phyloP scores from a whole-genome alignment of 768 basidiomycete genomes.

The Leccinum disarticulatum region DNA sequence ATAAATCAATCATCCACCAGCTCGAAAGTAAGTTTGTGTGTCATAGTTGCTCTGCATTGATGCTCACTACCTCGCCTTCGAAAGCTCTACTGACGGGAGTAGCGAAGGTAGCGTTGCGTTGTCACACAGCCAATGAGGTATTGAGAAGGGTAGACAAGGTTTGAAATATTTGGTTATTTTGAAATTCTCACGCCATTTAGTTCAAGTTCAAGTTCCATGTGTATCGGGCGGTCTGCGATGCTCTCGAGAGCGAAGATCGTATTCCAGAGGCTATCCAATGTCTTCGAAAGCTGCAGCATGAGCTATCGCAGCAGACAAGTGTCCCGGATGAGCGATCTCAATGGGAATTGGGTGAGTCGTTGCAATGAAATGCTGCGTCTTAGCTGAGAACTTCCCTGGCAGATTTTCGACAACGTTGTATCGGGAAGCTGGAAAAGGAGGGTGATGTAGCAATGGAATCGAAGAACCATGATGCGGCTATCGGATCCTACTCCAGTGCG shows the following conservation, averaged over 20 bases:
- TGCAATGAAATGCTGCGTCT: neutral
- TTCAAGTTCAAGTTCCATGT: neutral
- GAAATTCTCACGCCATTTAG: neutral
- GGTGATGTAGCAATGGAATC: neutral
- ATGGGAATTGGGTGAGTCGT: neutral
- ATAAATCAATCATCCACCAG: neutral
- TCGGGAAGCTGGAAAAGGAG: neutral
- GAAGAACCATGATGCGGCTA: neutral
- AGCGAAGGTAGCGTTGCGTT: neutral
- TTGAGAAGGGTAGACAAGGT: neutral
- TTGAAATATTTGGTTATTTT: neutral
- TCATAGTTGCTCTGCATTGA: neutral
- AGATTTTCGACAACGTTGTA: neutral
- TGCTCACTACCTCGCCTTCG: neutral
- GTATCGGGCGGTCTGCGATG: neutral
- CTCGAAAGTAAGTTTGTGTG: neutral
- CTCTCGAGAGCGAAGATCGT: neutral
- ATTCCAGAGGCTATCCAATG: neutral
- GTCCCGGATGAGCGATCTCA: too few relatives aligned
- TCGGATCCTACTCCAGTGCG: neutral
- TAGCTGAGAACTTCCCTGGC: neutral
- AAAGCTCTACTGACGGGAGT: neutral
- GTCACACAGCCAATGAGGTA: neutral
- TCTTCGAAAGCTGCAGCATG: neutral
- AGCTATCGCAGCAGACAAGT: too few relatives aligned